Percentiles rank a stretch among this genome's conserved stretches.
These are phyloP conservation scores for Wickerhamiella australiensis DNA, from an alignment of 805 yeast species.

Conservation along the genomic window DNA sequence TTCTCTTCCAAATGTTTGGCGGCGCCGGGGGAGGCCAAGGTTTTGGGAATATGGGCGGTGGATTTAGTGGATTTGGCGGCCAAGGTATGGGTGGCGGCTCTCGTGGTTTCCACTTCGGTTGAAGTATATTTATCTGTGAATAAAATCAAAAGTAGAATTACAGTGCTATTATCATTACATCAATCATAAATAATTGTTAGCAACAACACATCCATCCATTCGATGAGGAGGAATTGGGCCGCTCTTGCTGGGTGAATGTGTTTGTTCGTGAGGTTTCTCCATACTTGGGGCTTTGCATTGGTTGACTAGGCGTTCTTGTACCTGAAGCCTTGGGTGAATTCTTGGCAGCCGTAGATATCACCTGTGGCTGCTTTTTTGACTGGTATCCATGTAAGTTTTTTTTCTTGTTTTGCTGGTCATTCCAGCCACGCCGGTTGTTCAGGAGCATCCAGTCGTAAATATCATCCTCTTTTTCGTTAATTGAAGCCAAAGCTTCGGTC, in stretches of 20 bases:
- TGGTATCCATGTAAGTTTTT: conserved; percentile 84
- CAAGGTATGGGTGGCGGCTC: conserved; percentile 14
- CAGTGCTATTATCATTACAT: conserved; percentile 7
- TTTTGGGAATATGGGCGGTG: conserved; percentile 19
- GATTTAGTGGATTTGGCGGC: conserved; percentile 16
- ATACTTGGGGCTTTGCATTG: conserved; percentile 1
- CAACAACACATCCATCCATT: conserved; percentile 8
- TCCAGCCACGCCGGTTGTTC: conserved; percentile 48
- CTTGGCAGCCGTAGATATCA: not conserved
- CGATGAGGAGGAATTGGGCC: not conserved
- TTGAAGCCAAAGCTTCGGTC: conserved; percentile 61
- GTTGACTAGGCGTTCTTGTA: not conserved
- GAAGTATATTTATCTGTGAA: conserved; percentile 11
- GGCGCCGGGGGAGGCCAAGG: conserved; percentile 18
- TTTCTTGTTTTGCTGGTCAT: conserved; percentile 73
- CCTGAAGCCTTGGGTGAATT: not conserved
- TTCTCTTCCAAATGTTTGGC: conserved; percentile 33
- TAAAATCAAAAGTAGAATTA: conserved; percentile 12
- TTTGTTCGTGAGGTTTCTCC: conserved; percentile 1
- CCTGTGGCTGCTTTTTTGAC: not conserved
- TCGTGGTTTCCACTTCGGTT: conserved; percentile 18
- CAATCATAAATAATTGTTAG: not conserved
- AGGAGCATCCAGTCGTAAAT: conserved; percentile 97
- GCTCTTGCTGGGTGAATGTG: not conserved
- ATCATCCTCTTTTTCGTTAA: conserved; percentile 64